Conservation (phyloP, 345 rosid species). For the Eutrema japonicum region DNA sequence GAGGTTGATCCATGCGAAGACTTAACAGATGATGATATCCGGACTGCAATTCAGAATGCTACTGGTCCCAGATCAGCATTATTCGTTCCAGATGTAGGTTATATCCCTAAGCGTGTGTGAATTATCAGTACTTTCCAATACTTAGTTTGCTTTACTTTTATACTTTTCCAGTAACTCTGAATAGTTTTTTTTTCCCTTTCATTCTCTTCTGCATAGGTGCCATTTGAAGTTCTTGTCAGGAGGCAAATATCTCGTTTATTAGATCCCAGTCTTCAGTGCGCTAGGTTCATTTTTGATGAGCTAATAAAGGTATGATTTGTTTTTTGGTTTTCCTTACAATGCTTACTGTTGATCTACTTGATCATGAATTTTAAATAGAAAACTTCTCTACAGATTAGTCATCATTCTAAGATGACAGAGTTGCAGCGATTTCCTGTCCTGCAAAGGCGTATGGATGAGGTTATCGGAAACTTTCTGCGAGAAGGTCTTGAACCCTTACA, state of each 20-base stretch:
- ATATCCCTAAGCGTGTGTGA: not conserved
- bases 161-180: conserved; percentile 4
- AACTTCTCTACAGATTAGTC: conserved; percentile 72
- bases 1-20: conserved; percentile 98
- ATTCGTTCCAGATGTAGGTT: conserved; percentile 86
- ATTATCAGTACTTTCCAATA: conserved; percentile 13
- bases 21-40: conserved; percentile 91
- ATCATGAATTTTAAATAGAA: not conserved
- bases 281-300: conserved; percentile 94
- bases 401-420: conserved; percentile 74
- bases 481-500: conserved; percentile 95
- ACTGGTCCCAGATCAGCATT: conserved; percentile 90
- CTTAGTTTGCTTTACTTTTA: not conserved
- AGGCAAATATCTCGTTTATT: conserved; percentile 91
- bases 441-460: conserved; percentile 95
- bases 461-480: conserved; percentile 75
- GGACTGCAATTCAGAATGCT: conserved; percentile 96
- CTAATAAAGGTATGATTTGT: conserved; percentile 64
- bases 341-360: conserved; percentile 15
- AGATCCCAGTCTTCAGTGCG: conserved; percentile 97
- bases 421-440: conserved; percentile 83
- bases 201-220: conserved; percentile 57
- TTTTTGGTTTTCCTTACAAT: not conserved
- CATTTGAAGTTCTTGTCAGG: conserved; percentile 93
- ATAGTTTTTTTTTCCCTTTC: conserved; percentile 12